Evolutionary conservation across 306 rosid genomes (phyloP).

Genomic region (Glycine tomentella): DNA sequence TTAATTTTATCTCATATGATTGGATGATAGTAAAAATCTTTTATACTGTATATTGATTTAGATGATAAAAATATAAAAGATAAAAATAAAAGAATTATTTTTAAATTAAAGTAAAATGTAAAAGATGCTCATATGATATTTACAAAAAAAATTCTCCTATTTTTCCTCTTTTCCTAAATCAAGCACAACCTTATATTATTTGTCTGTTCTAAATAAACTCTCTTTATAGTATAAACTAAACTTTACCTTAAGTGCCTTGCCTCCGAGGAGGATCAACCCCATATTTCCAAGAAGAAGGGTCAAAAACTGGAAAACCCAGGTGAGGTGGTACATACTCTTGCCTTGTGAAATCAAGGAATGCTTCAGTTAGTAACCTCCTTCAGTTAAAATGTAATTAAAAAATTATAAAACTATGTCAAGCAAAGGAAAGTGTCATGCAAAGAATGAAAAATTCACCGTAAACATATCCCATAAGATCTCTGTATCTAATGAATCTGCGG

Average conservation of each 20-base stretch:
- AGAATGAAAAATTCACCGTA: constrained; percentile 45
- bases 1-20: too few relatives aligned
- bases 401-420: not conserved
- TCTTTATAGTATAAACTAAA: not conserved
- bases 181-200: too few relatives aligned
- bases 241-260: constrained; percentile 65
- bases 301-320: constrained; percentile 62
- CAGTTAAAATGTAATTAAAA: not conserved
- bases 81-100: too few relatives aligned
- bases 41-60: too few relatives aligned
- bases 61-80: too few relatives aligned
- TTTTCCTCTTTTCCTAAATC: too few relatives aligned
- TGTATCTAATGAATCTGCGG: constrained; percentile 70
- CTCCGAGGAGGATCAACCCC: constrained; percentile 72
- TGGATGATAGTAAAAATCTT: too few relatives aligned
- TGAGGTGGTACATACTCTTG: constrained; percentile 53
- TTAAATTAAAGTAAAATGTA: too few relatives aligned
- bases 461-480: constrained; percentile 69
- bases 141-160: too few relatives aligned
- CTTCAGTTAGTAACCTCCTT: not conserved
- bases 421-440: too few relatives aligned
- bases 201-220: too few relatives aligned
- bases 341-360: constrained; percentile 42
- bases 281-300: constrained; percentile 65
- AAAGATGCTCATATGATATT: too few relatives aligned